These are phyloP conservation scores for Torulaspora indica DNA, from an alignment of 805 yeast species.

Conservation along the genomic window DNA sequence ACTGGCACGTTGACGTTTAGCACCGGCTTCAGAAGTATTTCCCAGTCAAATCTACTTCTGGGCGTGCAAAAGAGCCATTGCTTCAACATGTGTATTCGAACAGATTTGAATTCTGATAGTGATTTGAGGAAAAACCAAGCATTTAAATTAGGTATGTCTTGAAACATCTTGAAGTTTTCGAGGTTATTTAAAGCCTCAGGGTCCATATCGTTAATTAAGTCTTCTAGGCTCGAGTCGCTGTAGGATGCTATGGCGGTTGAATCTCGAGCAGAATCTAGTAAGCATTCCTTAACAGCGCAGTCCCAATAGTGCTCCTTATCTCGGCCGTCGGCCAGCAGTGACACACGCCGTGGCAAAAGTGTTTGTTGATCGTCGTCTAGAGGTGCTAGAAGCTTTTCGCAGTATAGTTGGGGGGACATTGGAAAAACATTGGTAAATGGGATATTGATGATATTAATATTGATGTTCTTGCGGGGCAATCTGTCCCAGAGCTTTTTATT, in stretches of 20 bases:
- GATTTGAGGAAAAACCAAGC: constrained; percentile 35
- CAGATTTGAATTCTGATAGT: constrained; percentile 33
- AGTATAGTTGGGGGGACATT: constrained; percentile 25
- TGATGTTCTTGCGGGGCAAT: constrained; percentile 29
- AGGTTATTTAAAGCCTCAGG: constrained; percentile 25
- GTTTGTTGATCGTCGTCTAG: constrained; percentile 30
- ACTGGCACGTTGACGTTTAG: constrained; percentile 35
- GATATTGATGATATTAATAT: constrained; percentile 31
- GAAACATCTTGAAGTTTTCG: constrained; percentile 24
- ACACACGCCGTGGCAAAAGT: constrained; percentile 19
- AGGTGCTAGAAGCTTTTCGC: constrained; percentile 20
- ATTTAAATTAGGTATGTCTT: constrained; percentile 38
- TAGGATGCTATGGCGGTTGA: neutral
- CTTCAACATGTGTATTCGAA: constrained; percentile 38
- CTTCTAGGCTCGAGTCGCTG: neutral
- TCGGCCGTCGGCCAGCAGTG: neutral
- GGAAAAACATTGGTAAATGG: constrained; percentile 36
- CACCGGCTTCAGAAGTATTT: constrained; percentile 34
- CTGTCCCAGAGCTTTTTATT: constrained; percentile 32
- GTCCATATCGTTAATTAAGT: constrained; percentile 13
- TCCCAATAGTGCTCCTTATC: constrained; percentile 29
- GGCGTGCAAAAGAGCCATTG: constrained; percentile 38
- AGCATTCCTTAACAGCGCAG: constrained; percentile 22
- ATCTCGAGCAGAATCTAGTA: constrained; percentile 8
- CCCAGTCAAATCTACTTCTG: constrained; percentile 40